Evolutionary conservation across 441 rosid species (phyloP), one percentile per base, ranked within the genome.

Genomic region (Croton setiger): DNA sequence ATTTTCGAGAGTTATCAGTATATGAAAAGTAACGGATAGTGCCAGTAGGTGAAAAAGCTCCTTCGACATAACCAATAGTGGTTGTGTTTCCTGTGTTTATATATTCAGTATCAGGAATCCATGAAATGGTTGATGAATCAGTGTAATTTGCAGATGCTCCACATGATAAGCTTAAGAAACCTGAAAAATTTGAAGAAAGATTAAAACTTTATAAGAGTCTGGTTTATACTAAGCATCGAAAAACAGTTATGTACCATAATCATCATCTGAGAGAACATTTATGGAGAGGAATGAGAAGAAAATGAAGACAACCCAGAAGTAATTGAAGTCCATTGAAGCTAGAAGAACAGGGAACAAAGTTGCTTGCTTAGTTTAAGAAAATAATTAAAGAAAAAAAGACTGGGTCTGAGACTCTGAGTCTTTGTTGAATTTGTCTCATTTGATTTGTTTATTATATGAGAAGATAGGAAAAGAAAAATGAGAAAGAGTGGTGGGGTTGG

Each of bases 121-220:
- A 89, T 0, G 82, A 74, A 78, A 93, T 85, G 78, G 81, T 86
- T 60, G 81, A 75, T 69, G 88, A 78, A 69, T 80, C 88, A 0
- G 74, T 71, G 61, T 69, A 91, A 66, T 79, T 71, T 59, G 64
- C 55, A 8, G 82, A 68, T 56, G 87, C 95, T 11, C 98, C 97
- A 76, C 98, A 93, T 1, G 88, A 78, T 59, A 93, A 78, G 70
- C 98, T 93, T 82, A 93, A 76, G 81, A 88, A 93, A 79, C 92
- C 98, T 93, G 91, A 68, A 64, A 47, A 1, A 5, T 27, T 78
- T 69, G 51, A 27, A 37, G 20, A 53, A 59, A 36, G 18, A 62
- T 9, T 33, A 48, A 62, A 56, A 57, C 7, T 5, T 18, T 39
- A 5, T 5, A 39, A 39, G 8, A 39, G 43, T 39, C 11, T 39